phyloP scores from a whole-genome alignment of 2,329 filamentous ascomycete species.

The Paecilomyces sp. region DNA sequence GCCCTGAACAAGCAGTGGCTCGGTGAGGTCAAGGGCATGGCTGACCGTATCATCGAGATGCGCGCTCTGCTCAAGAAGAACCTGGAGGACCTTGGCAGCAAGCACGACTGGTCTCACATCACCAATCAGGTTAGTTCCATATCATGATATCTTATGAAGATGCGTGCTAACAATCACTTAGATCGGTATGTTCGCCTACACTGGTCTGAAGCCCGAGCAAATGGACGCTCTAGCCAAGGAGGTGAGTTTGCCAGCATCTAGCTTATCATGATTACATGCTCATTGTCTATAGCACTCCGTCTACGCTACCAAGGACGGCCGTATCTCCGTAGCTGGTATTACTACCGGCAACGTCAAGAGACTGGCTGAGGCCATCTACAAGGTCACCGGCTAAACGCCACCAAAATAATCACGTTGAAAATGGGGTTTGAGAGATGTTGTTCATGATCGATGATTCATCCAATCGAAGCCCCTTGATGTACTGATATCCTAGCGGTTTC shows the following conservation, averaged over 20 bases:
- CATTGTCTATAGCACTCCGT: slow-evolving; percentile 63
- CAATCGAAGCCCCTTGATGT: neutral
- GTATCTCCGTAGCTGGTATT: slow-evolving; percentile 46
- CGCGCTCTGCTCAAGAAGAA: slow-evolving; percentile 88
- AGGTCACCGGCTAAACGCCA: slow-evolving; percentile 39
- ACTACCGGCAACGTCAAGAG: slow-evolving; percentile 43
- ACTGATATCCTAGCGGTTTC: neutral
- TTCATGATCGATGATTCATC: neutral
- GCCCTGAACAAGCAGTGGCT: slow-evolving; percentile 90
- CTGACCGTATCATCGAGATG: slow-evolving; percentile 98
- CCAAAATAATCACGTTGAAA: neutral
- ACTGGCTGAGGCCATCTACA: slow-evolving; percentile 45
- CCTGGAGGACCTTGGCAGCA: slow-evolving; percentile 88
- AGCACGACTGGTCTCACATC: slow-evolving; percentile 98
- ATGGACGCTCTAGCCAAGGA: slow-evolving; percentile 90
- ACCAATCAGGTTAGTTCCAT: slow-evolving; percentile 60
- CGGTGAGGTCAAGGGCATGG: slow-evolving; percentile 95
- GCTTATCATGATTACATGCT: slow-evolving; percentile 3
- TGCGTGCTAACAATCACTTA: slow-evolving; percentile 18
- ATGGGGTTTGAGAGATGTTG: neutral
- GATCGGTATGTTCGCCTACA: slow-evolving; percentile 99
- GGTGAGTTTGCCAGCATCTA: slow-evolving; percentile 33
- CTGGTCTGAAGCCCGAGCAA: slow-evolving; percentile 80
- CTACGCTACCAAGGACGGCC: slow-evolving; percentile 77
- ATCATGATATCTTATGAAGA: neutral